Evolutionary conservation across 1,139 yeast species (phyloP).

Genomic region (Yamadazyma kanchanaburiensis): DNA sequence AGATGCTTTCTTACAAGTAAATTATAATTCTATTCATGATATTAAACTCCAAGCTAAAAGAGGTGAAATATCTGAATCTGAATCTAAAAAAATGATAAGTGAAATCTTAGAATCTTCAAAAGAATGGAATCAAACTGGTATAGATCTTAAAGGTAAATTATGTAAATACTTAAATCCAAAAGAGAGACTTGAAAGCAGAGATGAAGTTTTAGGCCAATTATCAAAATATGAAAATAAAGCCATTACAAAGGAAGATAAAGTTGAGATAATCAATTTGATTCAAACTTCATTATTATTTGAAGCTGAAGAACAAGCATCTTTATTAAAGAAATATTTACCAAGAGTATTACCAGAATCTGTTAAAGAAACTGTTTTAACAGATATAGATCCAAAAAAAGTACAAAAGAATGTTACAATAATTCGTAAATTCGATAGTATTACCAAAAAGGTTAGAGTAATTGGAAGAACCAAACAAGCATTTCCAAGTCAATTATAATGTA

Average conservation of each 20-base stretch:
- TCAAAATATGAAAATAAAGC: slow-evolving; percentile 19
- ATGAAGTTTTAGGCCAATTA: slow-evolving; percentile 18
- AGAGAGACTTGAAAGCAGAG: slow-evolving; percentile 16
- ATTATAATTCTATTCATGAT: slow-evolving; percentile 48
- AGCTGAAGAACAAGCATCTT: slow-evolving; percentile 19
- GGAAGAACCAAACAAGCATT: slow-evolving; percentile 39
- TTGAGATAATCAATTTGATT: slow-evolving; percentile 22
- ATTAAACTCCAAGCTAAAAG: slow-evolving; percentile 40
- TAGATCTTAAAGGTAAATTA: slow-evolving; percentile 27
- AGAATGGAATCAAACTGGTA: slow-evolving; percentile 19
- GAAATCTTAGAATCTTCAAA: slow-evolving; percentile 24
- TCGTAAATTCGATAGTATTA: slow-evolving; percentile 29
- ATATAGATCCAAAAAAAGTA: slow-evolving; percentile 23
- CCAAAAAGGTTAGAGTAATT: slow-evolving; percentile 24
- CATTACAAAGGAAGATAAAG: slow-evolving; percentile 24
- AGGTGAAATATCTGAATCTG: slow-evolving; percentile 34
- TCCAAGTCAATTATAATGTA: slow-evolving; percentile 4
- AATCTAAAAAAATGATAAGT: slow-evolving; percentile 17
- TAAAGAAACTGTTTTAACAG: slow-evolving; percentile 32
- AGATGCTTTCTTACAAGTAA: slow-evolving; percentile 59
- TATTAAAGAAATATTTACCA: slow-evolving; percentile 29
- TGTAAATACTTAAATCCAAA: slow-evolving; percentile 19
- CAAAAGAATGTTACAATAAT: slow-evolving; percentile 33
- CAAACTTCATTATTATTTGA: slow-evolving; percentile 34
- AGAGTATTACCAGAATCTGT: slow-evolving; percentile 30